Percentiles rank a stretch among this genome's conserved stretches.
phyloP scores from a whole-genome alignment of 2,329 filamentous ascomycete species.

The Epichloe uncinata region DNA sequence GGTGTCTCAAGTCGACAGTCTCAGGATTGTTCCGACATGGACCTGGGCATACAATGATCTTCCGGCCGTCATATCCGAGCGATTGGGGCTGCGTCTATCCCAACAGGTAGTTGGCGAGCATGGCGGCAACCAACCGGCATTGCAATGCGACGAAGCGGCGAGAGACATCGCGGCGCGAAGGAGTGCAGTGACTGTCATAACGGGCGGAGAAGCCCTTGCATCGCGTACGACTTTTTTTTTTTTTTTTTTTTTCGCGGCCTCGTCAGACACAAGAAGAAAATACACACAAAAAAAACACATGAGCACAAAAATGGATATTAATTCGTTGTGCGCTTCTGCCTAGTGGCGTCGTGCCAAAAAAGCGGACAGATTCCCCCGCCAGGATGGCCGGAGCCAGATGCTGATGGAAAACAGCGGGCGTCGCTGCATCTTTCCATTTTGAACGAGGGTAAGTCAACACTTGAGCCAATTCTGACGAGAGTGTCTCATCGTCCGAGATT shows the following conservation, averaged over 20 bases:
- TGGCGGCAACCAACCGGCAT: conserved; percentile 50
- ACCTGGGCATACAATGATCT: conserved; percentile 52
- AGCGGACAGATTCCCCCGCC: conserved; percentile 32
- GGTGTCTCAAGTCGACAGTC: conserved; percentile 34
- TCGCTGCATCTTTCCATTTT: conserved; percentile 32
- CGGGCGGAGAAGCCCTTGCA: conserved; percentile 52
- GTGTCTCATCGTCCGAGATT: too few relatives aligned
- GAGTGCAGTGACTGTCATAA: conserved; percentile 42
- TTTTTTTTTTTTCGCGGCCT: too few relatives aligned
- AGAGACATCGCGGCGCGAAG: conserved; percentile 39
- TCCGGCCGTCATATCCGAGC: conserved; percentile 36
- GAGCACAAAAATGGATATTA: not conserved
- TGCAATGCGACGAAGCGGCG: conserved; percentile 50
- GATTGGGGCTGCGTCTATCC: conserved; percentile 31
- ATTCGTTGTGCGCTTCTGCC: not conserved
- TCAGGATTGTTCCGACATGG: conserved; percentile 49
- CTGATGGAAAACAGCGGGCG: conserved; percentile 29
- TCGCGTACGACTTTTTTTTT: conserved; percentile 26
- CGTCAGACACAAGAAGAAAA: too few relatives aligned
- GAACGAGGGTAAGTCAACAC: conserved; percentile 15
- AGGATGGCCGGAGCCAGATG: conserved; percentile 40
- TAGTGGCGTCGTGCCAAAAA: conserved; percentile 22
- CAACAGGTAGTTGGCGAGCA: conserved; percentile 41
- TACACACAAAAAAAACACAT: too few relatives aligned
- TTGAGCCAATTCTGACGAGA: too few relatives aligned